Evolutionary conservation across 805 yeast species (phyloP).

Genomic region (Sungouiozyma ichnusensis): DNA sequence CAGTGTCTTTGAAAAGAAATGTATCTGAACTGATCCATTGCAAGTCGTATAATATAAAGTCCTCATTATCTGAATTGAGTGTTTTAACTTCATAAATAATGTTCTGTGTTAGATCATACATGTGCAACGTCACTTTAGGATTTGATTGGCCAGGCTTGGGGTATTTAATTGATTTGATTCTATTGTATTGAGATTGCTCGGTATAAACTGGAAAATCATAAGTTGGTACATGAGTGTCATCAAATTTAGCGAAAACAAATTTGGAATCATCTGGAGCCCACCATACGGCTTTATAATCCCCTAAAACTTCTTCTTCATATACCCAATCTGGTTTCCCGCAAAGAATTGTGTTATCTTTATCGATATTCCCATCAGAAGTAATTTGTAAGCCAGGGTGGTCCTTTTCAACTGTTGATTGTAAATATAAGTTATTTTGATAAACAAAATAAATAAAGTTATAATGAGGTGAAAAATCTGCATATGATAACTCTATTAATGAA

Average conservation of each 20-base stretch:
- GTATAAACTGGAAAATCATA: conserved; percentile 45
- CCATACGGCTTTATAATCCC: conserved; percentile 52
- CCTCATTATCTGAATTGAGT: conserved; percentile 22
- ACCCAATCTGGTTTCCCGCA: conserved; percentile 72
- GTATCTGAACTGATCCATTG: conserved; percentile 44
- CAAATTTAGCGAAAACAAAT: conserved; percentile 43
- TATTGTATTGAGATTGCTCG: conserved; percentile 37
- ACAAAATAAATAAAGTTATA: conserved; percentile 49
- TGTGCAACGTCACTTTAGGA: conserved; percentile 42
- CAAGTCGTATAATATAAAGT: conserved; percentile 49
- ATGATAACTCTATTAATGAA: conserved; percentile 20
- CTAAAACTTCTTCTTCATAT: conserved; percentile 70
- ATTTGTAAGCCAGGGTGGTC: conserved; percentile 10
- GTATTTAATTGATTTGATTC: conserved; percentile 39
- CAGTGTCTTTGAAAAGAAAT: conserved; percentile 49
- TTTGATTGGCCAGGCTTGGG: conserved; percentile 65
- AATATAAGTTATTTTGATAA: conserved; percentile 42
- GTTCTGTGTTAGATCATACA: conserved; percentile 30
- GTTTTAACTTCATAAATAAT: conserved; percentile 17
- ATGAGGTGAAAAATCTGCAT: conserved; percentile 53
- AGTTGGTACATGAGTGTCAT: conserved; percentile 49
- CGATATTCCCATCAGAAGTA: conserved; percentile 40
- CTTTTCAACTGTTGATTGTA: conserved; percentile 30
- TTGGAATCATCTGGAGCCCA: conserved; percentile 59
- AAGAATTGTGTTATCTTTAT: conserved; percentile 34